A percentile compares a stretch with the other conserved stretches of the same genome.
Evolutionary conservation across 768 basidiomycete genomes (phyloP).

Genomic region (Xanthoconium purpureum): DNA sequence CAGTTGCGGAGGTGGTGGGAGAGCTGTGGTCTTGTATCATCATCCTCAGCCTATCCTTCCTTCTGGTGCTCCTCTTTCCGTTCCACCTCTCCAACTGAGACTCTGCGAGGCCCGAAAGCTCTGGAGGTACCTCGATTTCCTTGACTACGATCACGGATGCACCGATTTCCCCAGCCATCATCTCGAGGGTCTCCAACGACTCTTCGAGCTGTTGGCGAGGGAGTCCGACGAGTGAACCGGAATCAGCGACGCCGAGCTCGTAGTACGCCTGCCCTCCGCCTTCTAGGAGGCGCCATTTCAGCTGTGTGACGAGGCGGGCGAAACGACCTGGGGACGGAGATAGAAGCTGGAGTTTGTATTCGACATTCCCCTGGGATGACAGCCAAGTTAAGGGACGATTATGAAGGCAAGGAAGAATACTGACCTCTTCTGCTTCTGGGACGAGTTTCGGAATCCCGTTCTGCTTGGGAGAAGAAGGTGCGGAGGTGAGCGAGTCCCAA

Average conservation of each 20-base stretch:
- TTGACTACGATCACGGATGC: constrained; percentile 89
- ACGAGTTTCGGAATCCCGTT: constrained; percentile 56
- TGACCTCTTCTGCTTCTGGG: constrained; percentile 69
- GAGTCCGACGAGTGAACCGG: constrained; percentile 83
- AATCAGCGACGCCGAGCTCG: constrained; percentile 81
- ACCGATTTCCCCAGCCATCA: constrained; percentile 93
- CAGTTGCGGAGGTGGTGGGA: constrained; percentile 36
- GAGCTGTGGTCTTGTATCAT: constrained; percentile 30
- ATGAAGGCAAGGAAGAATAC: constrained; percentile 1
- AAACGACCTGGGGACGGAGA: constrained; percentile 75
- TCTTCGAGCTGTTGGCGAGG: constrained; percentile 68
- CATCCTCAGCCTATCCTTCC: constrained; percentile 30
- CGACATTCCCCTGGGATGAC: constrained; percentile 69
- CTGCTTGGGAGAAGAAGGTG: constrained; percentile 41
- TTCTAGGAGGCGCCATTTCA: constrained; percentile 91
- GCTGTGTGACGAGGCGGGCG: constrained; percentile 84
- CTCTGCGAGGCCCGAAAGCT: constrained; percentile 38
- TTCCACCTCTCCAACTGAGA: constrained; percentile 34
- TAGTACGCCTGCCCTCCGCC: constrained; percentile 84
- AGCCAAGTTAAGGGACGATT: background rate
- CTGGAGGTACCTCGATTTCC: constrained; percentile 75
- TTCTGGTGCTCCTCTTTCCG: constrained; percentile 36
- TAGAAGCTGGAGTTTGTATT: constrained; percentile 91
- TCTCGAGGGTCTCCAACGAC: constrained; percentile 82
- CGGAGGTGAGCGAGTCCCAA: constrained; percentile 74